These are phyloP conservation scores for Blastomyces emzantsi DNA, from an alignment of 2,329 filamentous ascomycete species.

Conservation along the genomic window DNA sequence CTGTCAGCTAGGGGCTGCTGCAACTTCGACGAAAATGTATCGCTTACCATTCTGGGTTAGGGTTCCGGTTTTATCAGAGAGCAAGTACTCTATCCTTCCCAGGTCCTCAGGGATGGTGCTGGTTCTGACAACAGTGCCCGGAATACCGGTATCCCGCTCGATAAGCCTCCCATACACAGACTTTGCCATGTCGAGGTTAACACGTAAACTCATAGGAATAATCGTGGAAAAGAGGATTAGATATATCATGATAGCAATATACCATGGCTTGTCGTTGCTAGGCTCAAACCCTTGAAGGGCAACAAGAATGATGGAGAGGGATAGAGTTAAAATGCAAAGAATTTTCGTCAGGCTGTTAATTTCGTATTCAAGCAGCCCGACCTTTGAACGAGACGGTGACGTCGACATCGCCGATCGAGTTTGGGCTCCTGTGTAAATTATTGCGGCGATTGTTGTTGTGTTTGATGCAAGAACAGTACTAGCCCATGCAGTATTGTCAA, in stretches of 20 bases:
- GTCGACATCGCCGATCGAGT: slow-evolving; percentile 92
- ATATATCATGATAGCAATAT: slow-evolving; percentile 96
- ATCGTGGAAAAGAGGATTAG: slow-evolving; percentile 98
- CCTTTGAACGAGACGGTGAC: slow-evolving; percentile 84
- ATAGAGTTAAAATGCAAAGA: slow-evolving; percentile 76
- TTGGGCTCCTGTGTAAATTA: slow-evolving; percentile 90
- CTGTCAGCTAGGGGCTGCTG: slow-evolving; percentile 19
- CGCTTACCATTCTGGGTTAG: slow-evolving; percentile 71
- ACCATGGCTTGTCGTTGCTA: slow-evolving; percentile 57
- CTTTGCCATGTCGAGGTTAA: slow-evolving; percentile 96
- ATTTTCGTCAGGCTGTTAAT: slow-evolving; percentile 98
- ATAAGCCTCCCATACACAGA: slow-evolving; percentile 95
- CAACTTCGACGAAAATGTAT: slow-evolving; percentile 11
- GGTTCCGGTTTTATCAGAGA: slow-evolving; percentile 98
- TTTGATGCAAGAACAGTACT: slow-evolving; percentile 96
- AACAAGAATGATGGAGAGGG: slow-evolving; percentile 78
- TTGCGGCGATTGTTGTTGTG: slow-evolving; percentile 75
- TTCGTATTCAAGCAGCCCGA: slow-evolving; percentile 84
- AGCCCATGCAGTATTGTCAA: slow-evolving; percentile 98
- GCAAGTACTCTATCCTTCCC: slow-evolving; percentile 87
- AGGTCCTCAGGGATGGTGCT: slow-evolving; percentile 97
- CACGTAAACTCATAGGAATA: slow-evolving; percentile 89
- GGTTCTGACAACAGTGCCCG: slow-evolving; percentile 85
- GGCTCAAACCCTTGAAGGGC: slow-evolving; percentile 70
- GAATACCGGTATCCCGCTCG: slow-evolving; percentile 79